A percentile compares a stretch with the other conserved stretches of the same genome.
These are phyloP conservation scores for Litchi chinensis DNA, from an alignment of 345 rosid genomes.

Conservation along the genomic window DNA sequence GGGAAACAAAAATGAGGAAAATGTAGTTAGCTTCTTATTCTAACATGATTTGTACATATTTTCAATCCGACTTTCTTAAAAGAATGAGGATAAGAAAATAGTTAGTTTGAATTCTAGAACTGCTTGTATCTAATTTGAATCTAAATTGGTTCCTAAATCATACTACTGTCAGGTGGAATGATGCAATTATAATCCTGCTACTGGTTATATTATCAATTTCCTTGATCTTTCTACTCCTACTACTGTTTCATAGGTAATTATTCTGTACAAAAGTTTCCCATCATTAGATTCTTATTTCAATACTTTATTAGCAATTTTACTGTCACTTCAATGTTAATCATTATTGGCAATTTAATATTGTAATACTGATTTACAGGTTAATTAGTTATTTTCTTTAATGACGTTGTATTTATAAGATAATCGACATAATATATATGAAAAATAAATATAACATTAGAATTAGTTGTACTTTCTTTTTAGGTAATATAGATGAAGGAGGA, in stretches of 20 bases:
- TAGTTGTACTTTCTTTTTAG: too few species aligned
- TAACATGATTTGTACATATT: slow-evolving; percentile 1
- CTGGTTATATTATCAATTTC: slow-evolving; percentile 59
- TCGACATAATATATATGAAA: too few species aligned
- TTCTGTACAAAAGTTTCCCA: not conserved
- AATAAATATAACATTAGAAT: too few species aligned
- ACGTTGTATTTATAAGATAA: too few species aligned
- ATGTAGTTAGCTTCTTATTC: not conserved
- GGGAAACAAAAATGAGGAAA: not conserved
- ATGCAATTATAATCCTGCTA: slow-evolving; percentile 65
- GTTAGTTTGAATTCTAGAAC: too few species aligned
- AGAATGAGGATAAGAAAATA: not conserved
- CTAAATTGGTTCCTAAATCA: slow-evolving; percentile 20
- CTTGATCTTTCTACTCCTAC: slow-evolving; percentile 80
- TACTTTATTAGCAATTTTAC: not conserved
- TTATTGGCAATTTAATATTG: too few species aligned
- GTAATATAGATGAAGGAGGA: too few species aligned
- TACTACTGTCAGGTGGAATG: slow-evolving; percentile 82
- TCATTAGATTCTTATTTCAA: too few species aligned
- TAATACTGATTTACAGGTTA: too few species aligned
- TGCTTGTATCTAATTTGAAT: slow-evolving; percentile 5
- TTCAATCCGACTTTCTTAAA: slow-evolving; percentile 10
- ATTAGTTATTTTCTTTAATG: too few species aligned
- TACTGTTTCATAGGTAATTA: slow-evolving; percentile 84
- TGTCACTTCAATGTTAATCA: not conserved